These are phyloP conservation scores for Austropuccinia psidii DNA, from an alignment of 1,284 basidiomycete genomes.

Conservation along the genomic window DNA sequence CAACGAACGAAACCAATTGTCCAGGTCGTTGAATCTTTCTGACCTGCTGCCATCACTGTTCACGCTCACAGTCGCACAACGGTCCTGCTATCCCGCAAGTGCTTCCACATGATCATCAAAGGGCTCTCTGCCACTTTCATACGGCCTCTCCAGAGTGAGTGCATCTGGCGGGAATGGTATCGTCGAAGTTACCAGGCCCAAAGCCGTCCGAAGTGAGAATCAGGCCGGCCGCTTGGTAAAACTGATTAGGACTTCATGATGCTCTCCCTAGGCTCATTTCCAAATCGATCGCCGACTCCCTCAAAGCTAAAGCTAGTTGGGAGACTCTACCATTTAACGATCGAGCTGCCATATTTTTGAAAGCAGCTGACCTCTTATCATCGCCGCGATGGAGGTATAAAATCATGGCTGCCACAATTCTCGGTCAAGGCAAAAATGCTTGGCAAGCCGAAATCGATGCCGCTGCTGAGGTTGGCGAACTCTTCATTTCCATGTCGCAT, in stretches of 20 bases:
- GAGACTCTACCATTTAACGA: conserved; percentile 92
- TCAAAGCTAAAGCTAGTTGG: conserved; percentile 80
- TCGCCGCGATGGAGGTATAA: conserved; percentile 61
- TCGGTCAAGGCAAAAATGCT: conserved; percentile 97
- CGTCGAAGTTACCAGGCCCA: neutral
- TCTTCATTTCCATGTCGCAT: too few species aligned
- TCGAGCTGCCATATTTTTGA: conserved; percentile 93
- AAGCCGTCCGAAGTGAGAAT: too few species aligned
- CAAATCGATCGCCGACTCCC: conserved; percentile 76
- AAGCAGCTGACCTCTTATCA: conserved; percentile 49
- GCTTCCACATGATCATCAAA: conserved; percentile 74
- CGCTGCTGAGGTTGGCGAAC: conserved; percentile 71
- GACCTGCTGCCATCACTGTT: neutral
- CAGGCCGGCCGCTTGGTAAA: too few species aligned
- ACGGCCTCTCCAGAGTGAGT: conserved; percentile 65
- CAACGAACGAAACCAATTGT: neutral
- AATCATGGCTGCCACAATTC: conserved; percentile 91
- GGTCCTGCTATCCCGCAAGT: conserved; percentile 70
- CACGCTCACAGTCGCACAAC: conserved; percentile 72
- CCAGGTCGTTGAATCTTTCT: neutral
- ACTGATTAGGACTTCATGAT: too few species aligned
- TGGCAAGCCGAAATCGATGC: conserved; percentile 99
- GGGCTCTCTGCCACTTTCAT: conserved; percentile 75
- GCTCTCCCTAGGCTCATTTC: conserved; percentile 56
- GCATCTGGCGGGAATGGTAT: neutral